Conservation (phyloP, 148 eudicot species). For the Vaccinium myrtillus region DNA sequence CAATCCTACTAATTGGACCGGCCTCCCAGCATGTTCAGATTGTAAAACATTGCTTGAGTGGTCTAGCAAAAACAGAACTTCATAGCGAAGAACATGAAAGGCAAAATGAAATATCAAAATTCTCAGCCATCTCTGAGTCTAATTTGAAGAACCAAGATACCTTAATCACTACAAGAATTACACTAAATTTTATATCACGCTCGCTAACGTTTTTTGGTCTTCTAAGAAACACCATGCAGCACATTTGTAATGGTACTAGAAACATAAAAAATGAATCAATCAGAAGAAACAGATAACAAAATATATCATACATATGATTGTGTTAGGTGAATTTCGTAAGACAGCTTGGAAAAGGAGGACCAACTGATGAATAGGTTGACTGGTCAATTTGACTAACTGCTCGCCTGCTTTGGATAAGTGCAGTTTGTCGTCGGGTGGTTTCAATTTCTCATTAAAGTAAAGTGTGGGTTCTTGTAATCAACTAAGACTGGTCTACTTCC, state of each 20-base stretch:
- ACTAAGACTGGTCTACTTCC: background rate
- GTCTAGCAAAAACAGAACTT: background rate
- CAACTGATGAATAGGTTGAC: background rate
- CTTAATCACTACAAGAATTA: background rate
- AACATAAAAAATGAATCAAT: background rate
- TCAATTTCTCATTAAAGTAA: background rate
- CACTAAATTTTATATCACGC: background rate
- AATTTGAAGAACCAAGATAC: background rate
- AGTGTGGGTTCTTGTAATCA: conserved; percentile 3
- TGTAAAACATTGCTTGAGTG: background rate
- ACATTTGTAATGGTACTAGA: background rate
- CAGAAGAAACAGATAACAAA: background rate
- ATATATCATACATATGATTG: background rate
- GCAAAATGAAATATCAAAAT: background rate
- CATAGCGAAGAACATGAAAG: background rate
- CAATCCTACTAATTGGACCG: background rate
- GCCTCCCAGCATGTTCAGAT: background rate
- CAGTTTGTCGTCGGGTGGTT: background rate
- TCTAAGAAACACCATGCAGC: background rate
- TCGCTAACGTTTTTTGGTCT: background rate
- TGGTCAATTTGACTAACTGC: background rate
- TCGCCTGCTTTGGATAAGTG: background rate
- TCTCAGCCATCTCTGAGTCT: background rate
- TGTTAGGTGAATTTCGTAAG: background rate
- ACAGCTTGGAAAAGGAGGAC: background rate